Evolutionary conservation across 371 early-diverging fungal genomes (phyloP).

Genomic region (Saksenaea vasiformis): DNA sequence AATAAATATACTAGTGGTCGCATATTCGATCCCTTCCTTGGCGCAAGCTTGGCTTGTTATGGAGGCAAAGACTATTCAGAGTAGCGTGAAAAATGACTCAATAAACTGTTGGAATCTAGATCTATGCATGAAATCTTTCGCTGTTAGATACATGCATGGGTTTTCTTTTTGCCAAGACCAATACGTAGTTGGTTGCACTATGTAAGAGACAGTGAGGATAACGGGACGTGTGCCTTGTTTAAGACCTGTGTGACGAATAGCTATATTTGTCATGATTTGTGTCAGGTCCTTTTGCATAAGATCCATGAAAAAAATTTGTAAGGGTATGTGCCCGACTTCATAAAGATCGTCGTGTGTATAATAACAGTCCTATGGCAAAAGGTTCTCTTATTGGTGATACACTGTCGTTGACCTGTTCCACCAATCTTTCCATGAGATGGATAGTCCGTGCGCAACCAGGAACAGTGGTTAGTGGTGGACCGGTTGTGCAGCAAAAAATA

Average conservation of each 20-base stretch:
- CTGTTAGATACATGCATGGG: not conserved
- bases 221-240: not conserved
- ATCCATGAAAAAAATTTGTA: not conserved
- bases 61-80: too few relatives aligned
- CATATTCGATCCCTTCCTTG: too few relatives aligned
- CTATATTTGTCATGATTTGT: not conserved
- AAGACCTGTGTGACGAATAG: conserved; percentile 2
- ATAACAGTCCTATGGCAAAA: not conserved
- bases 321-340: not conserved
- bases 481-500: not conserved
- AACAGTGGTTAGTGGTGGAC: not conserved
- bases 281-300: not conserved
- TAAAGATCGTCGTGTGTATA: not conserved
- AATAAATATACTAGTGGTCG: too few relatives aligned
- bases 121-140: too few relatives aligned
- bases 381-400: not conserved
- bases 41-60: too few relatives aligned
- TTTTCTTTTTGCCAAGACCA: not conserved
- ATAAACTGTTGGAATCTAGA: too few relatives aligned
- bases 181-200: not conserved
- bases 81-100: too few relatives aligned
- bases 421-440: not conserved
- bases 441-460: not conserved
- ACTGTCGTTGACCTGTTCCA: not conserved
- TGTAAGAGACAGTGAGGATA: not conserved